These are phyloP conservation scores for Wickerhamiella musiphila DNA, from an alignment of 805 yeast species.

Conservation along the genomic window DNA sequence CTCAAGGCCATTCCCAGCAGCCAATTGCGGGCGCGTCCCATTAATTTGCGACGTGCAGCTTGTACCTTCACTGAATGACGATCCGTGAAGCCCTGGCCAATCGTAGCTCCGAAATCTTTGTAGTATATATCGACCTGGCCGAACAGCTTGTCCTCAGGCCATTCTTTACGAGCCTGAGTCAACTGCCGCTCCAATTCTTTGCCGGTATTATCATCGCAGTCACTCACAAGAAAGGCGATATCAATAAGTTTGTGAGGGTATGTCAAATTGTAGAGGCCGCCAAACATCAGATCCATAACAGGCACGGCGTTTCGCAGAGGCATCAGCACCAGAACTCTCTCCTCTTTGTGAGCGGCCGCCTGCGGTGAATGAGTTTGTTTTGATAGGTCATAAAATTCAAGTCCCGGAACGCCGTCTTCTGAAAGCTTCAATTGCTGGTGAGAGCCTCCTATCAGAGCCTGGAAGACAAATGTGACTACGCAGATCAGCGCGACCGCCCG, in stretches of 20 bases:
- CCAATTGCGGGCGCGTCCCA: constrained; percentile 97
- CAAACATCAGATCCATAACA: constrained; percentile 72
- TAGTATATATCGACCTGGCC: constrained; percentile 66
- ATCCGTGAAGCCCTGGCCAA: constrained; percentile 85
- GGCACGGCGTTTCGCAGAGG: constrained; percentile 84
- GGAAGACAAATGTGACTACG: background rate
- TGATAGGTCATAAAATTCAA: constrained; percentile 42
- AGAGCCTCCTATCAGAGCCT: background rate
- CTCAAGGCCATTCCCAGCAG: constrained; percentile 65
- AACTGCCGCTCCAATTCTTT: constrained; percentile 25
- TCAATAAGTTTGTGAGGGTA: constrained; percentile 71
- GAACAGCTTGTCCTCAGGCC: constrained; percentile 32
- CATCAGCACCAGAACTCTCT: constrained; percentile 64
- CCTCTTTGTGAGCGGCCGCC: constrained; percentile 30
- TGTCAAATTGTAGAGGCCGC: constrained; percentile 58
- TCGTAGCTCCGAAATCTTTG: constrained; percentile 82
- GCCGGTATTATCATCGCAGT: constrained; percentile 66
- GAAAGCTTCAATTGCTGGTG: background rate
- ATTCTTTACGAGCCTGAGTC: constrained; percentile 28
- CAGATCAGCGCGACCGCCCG: background rate
- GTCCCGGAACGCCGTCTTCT: background rate
- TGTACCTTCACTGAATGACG: constrained; percentile 94
- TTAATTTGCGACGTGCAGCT: constrained; percentile 83
- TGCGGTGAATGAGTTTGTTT: constrained; percentile 7
- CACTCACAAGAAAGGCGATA: constrained; percentile 64